Base-by-base conservation (phyloP, 2,329 filamentous ascomycete genomes). In the Ceratocystis cubensis region DNA sequence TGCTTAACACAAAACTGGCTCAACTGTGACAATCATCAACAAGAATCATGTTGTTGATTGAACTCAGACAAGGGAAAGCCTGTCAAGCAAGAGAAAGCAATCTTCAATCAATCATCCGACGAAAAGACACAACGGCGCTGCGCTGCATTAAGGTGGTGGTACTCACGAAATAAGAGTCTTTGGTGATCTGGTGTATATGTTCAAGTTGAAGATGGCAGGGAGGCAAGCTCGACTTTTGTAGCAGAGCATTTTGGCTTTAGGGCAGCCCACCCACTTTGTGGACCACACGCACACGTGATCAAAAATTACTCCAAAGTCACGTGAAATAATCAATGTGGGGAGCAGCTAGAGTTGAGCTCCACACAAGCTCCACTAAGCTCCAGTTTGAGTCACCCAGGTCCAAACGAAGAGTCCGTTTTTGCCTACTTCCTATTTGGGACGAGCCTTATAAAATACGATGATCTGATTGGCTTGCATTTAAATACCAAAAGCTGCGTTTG, bases 141-240 rank as follows among this genome's bases (percentile, higher is more conserved):
- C 3, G 22, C 22, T 30, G 22, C 30, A 20, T 15, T 10, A 59
- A 17, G 17, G 17, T 17, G 57, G 63, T 17, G 30, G 61, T 64
- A 68, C 67, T 68, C 64, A 68, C 67, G 67, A 66, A 65, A 66
- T 69, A 65, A 69, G 62, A 66, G 63, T 66, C 46, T 63, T 59
- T 67, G 67, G 65, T 66, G 62, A 69, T 69, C 46, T 65, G 61
- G 37, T 53, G 50, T 62, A 65, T 57, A 33, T 41, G 57, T 67
- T 66, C 30, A 48, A 48, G 22, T 66, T 46, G 48, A 56, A 25
- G 45, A 64, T 61, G 33, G 53, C 8, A 56, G 46, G 56, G 56
- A 25, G 64, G 61, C 33, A 22, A 45, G 48, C 50, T 53, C 59
- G 61, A 65, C 67, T 68, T 68, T 68, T 68, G 67, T 68, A 68